Evolutionary conservation across 2,329 filamentous ascomycete genomes (phyloP).

Genomic region (Colletotrichum higginsianum): DNA sequence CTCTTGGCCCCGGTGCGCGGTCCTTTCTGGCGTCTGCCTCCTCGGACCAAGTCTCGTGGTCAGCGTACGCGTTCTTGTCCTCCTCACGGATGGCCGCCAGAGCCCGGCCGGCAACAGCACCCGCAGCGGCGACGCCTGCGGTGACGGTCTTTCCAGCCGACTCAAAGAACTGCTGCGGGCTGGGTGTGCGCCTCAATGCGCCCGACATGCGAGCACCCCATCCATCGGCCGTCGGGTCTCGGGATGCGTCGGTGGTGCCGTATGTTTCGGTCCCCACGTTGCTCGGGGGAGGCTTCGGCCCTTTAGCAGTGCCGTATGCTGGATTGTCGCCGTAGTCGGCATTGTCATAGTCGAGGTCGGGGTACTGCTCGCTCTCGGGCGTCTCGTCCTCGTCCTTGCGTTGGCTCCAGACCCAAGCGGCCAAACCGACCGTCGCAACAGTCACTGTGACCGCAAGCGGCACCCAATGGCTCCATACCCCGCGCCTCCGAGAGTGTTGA

Average conservation of each 20-base stretch:
- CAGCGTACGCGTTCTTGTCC: conserved; percentile 83
- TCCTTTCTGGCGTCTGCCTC: conserved; percentile 81
- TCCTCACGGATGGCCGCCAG: conserved; percentile 88
- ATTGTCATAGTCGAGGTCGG: conserved; percentile 63
- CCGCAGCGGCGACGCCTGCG: conserved; percentile 86
- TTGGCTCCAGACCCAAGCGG: conserved; percentile 95
- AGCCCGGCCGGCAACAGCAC: conserved; percentile 85
- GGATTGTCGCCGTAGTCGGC: conserved; percentile 69
- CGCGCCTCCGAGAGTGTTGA: conserved; percentile 69
- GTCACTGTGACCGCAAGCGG: conserved; percentile 90
- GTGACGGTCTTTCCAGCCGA: conserved; percentile 85
- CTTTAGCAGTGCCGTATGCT: conserved; percentile 59
- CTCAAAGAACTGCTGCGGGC: conserved; percentile 90
- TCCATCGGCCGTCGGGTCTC: conserved; percentile 59
- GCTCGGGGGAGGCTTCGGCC: conserved; percentile 55
- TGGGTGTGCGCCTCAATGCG: conserved; percentile 85
- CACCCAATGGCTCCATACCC: conserved; percentile 87
- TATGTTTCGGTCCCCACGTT: conserved; percentile 60
- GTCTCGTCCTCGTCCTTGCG: conserved; percentile 82
- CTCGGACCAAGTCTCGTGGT: conserved; percentile 93
- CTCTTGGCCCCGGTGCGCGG: conserved; percentile 54
- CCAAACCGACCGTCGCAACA: conserved; percentile 87
- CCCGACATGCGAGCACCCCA: conserved; percentile 86
- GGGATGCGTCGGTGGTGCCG: conserved; percentile 55
- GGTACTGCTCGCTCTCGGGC: conserved; percentile 70